Conservation (phyloP, 306 rosid genomes). For the Prunus persica region DNA sequence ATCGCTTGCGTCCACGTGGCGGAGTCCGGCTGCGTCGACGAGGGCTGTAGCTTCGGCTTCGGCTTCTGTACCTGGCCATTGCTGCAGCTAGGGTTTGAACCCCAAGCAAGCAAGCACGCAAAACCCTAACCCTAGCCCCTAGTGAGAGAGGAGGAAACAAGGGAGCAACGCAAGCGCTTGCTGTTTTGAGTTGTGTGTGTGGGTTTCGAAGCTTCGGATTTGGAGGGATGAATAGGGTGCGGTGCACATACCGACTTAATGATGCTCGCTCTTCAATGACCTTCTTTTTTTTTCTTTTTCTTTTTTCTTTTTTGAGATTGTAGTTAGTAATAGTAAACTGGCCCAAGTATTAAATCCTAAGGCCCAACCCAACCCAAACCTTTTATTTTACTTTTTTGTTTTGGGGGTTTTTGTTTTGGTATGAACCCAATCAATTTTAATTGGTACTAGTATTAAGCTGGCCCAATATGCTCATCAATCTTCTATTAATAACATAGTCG, state of each 20-base stretch:
- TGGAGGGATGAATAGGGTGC: neutral
- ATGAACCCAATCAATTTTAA: too few species aligned
- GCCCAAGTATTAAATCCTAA: neutral
- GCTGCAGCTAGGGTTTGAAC: neutral
- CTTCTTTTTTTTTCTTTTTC: too few species aligned
- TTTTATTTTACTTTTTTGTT: too few species aligned
- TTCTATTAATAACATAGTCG: too few species aligned
- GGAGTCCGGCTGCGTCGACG: constrained; percentile 87
- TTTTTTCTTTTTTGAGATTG: too few species aligned
- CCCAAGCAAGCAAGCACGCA: neutral
- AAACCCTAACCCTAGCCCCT: constrained; percentile 42
- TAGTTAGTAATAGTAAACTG: too few species aligned
- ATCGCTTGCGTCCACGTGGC: constrained; percentile 73
- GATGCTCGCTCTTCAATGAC: neutral
- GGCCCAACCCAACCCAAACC: too few species aligned
- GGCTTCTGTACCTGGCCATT: constrained; percentile 84
- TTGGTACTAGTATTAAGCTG: neutral
- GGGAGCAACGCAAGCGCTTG: neutral
- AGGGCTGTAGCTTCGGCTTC: constrained; percentile 90
- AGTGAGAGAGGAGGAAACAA: neutral
- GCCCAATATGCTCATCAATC: neutral
- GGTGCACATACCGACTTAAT: neutral
- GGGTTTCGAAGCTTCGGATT: neutral
- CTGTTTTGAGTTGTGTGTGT: neutral
- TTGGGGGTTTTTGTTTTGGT: too few species aligned